Base-by-base conservation (phyloP, 192 early-diverging fungal genomes). In the Podila horticola region DNA sequence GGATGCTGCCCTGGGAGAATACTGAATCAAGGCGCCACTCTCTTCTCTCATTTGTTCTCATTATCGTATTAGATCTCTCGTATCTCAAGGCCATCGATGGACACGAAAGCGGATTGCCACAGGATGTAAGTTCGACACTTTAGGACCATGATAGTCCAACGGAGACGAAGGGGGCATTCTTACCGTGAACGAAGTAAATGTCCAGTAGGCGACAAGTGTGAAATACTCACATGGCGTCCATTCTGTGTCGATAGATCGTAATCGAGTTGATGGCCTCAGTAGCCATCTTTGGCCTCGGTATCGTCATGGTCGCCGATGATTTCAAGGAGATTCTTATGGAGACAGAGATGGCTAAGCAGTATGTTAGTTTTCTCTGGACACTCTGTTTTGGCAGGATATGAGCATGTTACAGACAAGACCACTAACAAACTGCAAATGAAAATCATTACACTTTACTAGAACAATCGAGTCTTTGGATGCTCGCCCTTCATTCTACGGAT, bases 301-400 rank as follows among this genome's bases (percentile, higher is more conserved):
- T 88, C 50, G 68, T 87, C 13, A 50, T 90, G 52, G 76, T 77
- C 13, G 85, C 88, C n/a, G 86, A 85, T 58, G 74, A 85, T 31
- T 87, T 90, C 64, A 88, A 90, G 64, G 74, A 85, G 33, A 89
- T 90, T 45, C 71, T 87, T 20, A 89, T 90, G 86, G 86, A 90
- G 55, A 84, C 74, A 11, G 89, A 90, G 65, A 88, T 90, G 83
- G 83, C 82, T 20, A 90, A 88, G 71, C 74, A 86, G 89, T 90
- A 88, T 74, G 41, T 45, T 45, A 17, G 13, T 45, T 45, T 41
- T 36, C 7, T 36, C 34, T 36, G 84, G 61, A 65, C n/a, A 3
- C 2, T 20, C 19, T 28, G 28, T 62, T 62, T 30, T 28, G n/a
- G 34, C 36, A 31, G 24, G n/a, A 45, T 58, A 5, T 69, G 3